Evolutionary conservation across 371 early-diverging fungal genomes (phyloP), one percentile per base, ranked within the genome.

Genomic region (Mortierella sp.): DNA sequence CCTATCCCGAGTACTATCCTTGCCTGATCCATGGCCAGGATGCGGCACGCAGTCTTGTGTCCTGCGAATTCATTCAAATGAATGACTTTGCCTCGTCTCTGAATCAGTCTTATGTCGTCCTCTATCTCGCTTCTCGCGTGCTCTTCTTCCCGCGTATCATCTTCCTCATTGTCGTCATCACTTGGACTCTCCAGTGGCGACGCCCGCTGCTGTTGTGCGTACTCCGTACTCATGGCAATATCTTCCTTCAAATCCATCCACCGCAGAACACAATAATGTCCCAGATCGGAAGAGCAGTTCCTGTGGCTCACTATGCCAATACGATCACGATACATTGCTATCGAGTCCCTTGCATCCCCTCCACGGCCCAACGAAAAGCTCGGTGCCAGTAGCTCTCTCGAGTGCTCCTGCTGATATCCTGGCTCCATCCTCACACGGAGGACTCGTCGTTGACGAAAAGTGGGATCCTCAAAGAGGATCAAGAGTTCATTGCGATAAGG

Each of bases 21-120:
- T 26, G 76, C 76, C 57, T 75, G 76, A 37, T 75, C 76, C 65
- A 75, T 53, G 26, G 61, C 69, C 44, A 69, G 32, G 34, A 69
- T 56, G 3, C 64, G 55, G 31, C 60, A 75, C 12, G 70, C 69
- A 12, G 44, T 52, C 19, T 61, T 64, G 51, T 64, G 43, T 0
- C 53, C 64, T n/a, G 50, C 47, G 51, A 61, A 34, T 12, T 60
- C 59, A 44, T 58, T 56, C 52, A 75, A 17, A 32, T 60, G 50
- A 39, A 69, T 69, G 4, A 28, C n/a, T 17, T 32, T 60, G 6
- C 69, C 61, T n/a, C 59, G 50, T 26, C 26, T 28, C 19, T 65
- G 62, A 14, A 39, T 51, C 34, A 11, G 42, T 7, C 42, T 21
- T 28, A 19, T 23, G 26, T 15, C n/a, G 6, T 21, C 21, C 21